Evolutionary conservation across 495 filamentous ascomycete species (phyloP).

Genomic region (Aspergillus ostianus): DNA sequence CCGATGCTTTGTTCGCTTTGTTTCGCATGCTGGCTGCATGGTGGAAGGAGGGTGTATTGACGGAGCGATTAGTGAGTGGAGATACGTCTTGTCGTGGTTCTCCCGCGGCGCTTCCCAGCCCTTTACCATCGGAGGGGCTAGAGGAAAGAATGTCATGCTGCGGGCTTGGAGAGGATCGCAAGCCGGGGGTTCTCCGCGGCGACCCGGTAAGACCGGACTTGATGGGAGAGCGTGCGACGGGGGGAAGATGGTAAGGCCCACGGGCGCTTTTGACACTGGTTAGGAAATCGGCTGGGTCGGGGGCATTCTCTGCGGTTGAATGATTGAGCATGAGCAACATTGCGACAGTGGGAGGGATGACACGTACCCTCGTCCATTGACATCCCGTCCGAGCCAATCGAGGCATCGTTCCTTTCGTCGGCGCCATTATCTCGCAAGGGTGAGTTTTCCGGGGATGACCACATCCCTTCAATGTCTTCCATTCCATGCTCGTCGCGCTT

Average conservation of each 20-base stretch:
- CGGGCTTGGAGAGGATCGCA: slow-evolving; percentile 41
- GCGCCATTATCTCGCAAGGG: slow-evolving; percentile 41
- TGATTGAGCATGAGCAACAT: slow-evolving; percentile 12
- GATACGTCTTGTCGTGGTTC: slow-evolving; percentile 31
- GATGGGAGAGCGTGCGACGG: slow-evolving; percentile 43
- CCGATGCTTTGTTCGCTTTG: slow-evolving; percentile 36
- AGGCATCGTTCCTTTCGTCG: slow-evolving; percentile 27
- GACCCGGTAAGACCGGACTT: slow-evolving; percentile 44
- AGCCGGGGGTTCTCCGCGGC: slow-evolving; percentile 41
- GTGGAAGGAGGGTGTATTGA: slow-evolving; percentile 35
- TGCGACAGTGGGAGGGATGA: neutral
- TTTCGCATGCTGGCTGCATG: slow-evolving; percentile 41
- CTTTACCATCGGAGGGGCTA: slow-evolving; percentile 40
- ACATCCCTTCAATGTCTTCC: slow-evolving; percentile 79
- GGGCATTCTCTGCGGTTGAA: slow-evolving; percentile 33
- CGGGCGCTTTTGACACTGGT: slow-evolving; percentile 30
- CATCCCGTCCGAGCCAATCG: slow-evolving; percentile 45
- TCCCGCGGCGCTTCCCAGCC: slow-evolving; percentile 17
- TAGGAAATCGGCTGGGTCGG: slow-evolving; percentile 44
- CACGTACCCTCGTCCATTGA: slow-evolving; percentile 49
- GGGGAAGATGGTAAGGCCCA: slow-evolving; percentile 30
- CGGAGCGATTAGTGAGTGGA: slow-evolving; percentile 36
- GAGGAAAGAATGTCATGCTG: slow-evolving; percentile 33
- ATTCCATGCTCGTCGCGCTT: slow-evolving; percentile 88
- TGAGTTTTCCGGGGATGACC: slow-evolving; percentile 79